Evolutionary conservation across 1,284 basidiomycete species (phyloP).

Genomic region (Marasmius tenuissimus): DNA sequence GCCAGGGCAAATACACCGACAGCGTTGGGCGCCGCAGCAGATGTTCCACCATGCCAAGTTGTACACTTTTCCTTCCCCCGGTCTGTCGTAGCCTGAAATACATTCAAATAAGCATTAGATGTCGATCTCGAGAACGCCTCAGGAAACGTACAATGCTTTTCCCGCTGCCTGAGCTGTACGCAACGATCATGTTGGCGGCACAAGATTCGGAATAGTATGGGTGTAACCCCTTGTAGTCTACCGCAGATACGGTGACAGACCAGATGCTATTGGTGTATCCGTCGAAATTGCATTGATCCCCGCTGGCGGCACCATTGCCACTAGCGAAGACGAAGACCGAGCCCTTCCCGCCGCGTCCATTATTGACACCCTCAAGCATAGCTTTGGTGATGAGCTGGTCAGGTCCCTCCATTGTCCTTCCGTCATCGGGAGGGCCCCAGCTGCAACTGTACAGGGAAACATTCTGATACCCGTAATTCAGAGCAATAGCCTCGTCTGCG

Average conservation of each 20-base stretch:
- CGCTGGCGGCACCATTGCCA: constrained; percentile 90
- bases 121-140: neutral
- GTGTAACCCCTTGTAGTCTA: constrained; percentile 90
- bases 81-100: constrained; percentile 87
- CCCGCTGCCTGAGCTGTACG: constrained; percentile 95
- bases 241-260: constrained; percentile 92
- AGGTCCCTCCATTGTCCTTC: constrained; percentile 93
- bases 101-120: constrained; percentile 16
- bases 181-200: constrained; percentile 94
- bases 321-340: constrained; percentile 97
- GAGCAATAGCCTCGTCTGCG: constrained; percentile 94
- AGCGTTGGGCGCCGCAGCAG: constrained; percentile 95
- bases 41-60: constrained; percentile 89
- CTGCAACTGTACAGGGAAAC: constrained; percentile 95
- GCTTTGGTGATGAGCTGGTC: constrained; percentile 92
- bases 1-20: constrained; percentile 90
- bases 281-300: constrained; percentile 99
- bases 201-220: constrained; percentile 98
- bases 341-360: constrained; percentile 89
- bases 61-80: constrained; percentile 87
- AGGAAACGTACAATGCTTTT: constrained; percentile 78
- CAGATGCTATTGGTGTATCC: constrained; percentile 99
- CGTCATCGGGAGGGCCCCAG: constrained; percentile 98
- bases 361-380: constrained; percentile 91
- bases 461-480: constrained; percentile 93